Percentiles rank a stretch among this genome's conserved stretches.
Evolutionary conservation across 306 rosid species (phyloP).

Genomic region (Glycyrrhiza uralensis): DNA sequence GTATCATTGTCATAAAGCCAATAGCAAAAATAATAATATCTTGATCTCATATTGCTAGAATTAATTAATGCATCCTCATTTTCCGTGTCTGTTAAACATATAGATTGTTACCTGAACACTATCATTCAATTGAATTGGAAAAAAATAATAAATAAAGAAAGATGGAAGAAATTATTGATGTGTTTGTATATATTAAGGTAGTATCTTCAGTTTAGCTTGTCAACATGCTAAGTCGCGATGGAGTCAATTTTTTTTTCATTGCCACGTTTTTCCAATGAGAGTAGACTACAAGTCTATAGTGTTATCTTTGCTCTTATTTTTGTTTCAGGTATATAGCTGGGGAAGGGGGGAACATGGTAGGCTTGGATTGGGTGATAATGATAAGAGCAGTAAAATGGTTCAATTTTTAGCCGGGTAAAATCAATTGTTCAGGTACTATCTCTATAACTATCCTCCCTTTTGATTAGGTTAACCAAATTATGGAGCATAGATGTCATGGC

Average conservation of each 20-base stretch:
- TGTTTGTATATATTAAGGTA: no score
- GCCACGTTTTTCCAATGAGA: background rate
- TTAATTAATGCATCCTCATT: no score
- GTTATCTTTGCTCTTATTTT: background rate
- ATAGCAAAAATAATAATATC: background rate
- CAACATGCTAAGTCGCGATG: no score
- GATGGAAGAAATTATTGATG: no score
- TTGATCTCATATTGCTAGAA: constrained; percentile 3
- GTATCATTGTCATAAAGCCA: background rate
- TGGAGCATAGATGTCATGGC: no score
- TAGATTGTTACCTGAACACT: no score
- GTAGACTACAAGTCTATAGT: background rate
- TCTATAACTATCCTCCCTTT: background rate
- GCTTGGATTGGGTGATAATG: constrained; percentile 91
- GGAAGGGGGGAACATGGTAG: constrained; percentile 97
- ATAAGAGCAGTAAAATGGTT: constrained; percentile 96
- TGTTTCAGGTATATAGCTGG: constrained; percentile 89
- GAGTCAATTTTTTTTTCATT: background rate
- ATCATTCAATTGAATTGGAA: no score
- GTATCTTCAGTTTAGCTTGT: no score
- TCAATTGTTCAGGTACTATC: constrained; percentile 73
- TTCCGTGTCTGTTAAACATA: no score
- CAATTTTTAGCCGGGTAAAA: constrained; percentile 79
- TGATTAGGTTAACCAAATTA: background rate
- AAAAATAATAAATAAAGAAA: no score